Base-by-base conservation (phyloP, 208 protist genomes). In the Lotmaria passim region DNA sequence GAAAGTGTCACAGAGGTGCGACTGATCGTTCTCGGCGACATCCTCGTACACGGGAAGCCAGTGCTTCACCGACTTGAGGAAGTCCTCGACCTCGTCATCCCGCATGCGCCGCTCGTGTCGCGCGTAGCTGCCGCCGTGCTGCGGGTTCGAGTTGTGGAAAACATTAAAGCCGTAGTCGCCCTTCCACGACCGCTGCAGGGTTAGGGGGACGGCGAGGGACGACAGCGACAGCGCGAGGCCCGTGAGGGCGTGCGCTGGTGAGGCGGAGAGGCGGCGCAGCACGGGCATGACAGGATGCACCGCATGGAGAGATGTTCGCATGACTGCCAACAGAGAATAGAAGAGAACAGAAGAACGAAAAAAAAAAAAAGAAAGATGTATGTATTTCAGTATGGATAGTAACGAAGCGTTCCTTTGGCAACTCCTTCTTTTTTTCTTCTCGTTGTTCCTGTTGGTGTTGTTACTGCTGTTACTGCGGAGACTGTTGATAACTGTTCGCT, bases 31-130 rank as follows among this genome's bases (percentile, higher is more conserved):
- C 15, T 31, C 48, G 0, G 50, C 55, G 19, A 69, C 30, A 41
- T 68, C 48, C 14, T 87, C 89, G 48, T 79, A 60, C 41, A 87
- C 82, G 3, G 82, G 80, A 11, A 38, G 55, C 87, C 90, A 95
- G 47, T 89, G 86, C 76, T 90, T 89, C 30, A 95, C 90, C 3
- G 85, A 92, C 24, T 78, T 75, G 21, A 90, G 50, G 61, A 95
- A 95, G 73, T 95, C 90, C 46, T 93, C 87, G 43, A 95, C 79
- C 59, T 95, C 90, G 53, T 95, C 90, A n/a, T 95, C 90, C 0
- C 87, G 75, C 90, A 93, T 93, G 30, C 85, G 78, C 19, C 90
- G 90, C 67, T 95, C 90, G 63, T 93, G 87, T 12, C 85, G 75
- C 28, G 86, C 85, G 72, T 95, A 95, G 34, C 81, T 87, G 51